Conservation (phyloP, 129 eudicot species). For the Heracleum sosnowskyi region DNA sequence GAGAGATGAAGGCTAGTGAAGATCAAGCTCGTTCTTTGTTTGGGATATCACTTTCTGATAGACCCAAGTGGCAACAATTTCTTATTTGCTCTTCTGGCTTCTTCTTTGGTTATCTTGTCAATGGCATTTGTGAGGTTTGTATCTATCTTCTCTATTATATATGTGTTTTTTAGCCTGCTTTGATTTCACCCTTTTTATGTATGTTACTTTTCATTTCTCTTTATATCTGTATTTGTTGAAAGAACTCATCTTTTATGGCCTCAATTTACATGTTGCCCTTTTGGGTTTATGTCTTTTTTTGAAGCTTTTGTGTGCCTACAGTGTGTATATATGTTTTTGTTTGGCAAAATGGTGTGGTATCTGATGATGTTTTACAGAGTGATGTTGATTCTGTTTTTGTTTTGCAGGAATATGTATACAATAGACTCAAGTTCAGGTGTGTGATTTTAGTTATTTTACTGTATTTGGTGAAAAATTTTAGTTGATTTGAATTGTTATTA, state of each 20-base stretch:
- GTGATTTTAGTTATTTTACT: not conserved
- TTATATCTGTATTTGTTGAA: not conserved
- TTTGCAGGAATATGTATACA: slow-evolving; percentile 2
- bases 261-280: not conserved
- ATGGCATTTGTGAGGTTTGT: slow-evolving; percentile 69
- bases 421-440: slow-evolving; percentile 1
- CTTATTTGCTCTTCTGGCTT: slow-evolving; percentile 53
- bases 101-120: slow-evolving; percentile 84
- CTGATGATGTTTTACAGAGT: not conserved
- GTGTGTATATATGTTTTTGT: not conserved
- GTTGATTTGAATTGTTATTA: not conserved
- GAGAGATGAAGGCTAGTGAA: slow-evolving; percentile 23
- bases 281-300: not conserved
- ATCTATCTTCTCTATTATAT: too few relatives aligned
- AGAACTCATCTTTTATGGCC: not conserved
- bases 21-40: slow-evolving; percentile 72
- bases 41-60: slow-evolving; percentile 62
- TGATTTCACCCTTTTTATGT: too few relatives aligned
- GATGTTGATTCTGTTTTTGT: not conserved
- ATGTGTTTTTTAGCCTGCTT: too few relatives aligned
- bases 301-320: not conserved
- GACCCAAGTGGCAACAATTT: slow-evolving; percentile 90
- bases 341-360: not conserved
- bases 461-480: not conserved
- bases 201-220: too few relatives aligned